Base-by-base conservation (phyloP, 1,284 basidiomycete species). In the Ustilago crameri region DNA sequence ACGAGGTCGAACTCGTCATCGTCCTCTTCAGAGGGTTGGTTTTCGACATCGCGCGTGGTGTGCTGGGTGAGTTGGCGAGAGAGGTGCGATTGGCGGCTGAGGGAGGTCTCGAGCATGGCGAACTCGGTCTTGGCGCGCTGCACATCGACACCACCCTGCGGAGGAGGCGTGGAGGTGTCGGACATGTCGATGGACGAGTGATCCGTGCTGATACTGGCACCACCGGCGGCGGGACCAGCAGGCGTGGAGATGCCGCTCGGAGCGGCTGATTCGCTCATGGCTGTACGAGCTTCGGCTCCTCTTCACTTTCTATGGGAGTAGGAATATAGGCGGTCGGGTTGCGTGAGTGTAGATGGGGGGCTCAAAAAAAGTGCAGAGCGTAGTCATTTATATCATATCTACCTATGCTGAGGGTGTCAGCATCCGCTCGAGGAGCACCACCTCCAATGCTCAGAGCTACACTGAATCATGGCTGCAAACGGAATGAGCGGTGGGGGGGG, bases 1-100 rank as follows among this genome's bases (percentile, higher is more conserved):
- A 88, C 87, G 9, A 95, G 87, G 82, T 92, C 88, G 76, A 92
- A 93, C 35, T 78, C 78, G 41, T 84, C 82, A 32, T 84, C 86
- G 35, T 60, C 60, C 15, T 56, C 44, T 44, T 49, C 26, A 44
- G 26, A 20, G 2, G 42, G 40, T 38, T 56, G 15, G 14, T 30
- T 45, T 38, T 74, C 74, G 44, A 70, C 23, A 35, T 74, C 60
- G 3, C 51, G 47, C n/a, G n/a, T n/a, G 10, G 53, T 15, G 7
- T 41, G 37, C 4, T 30, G 22, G 42, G 45, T 60, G 30, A 42
- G 34, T n/a, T 56, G 64, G 9, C 49, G 51, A 23, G 53, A 42
- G 32, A 53, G 24, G 20, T 55, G 35, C 4, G 57, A 60, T 30
- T 67, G 64, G 1, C 58, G 49, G 35, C 58, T 67, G 41, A 67